Evolutionary conservation across 2,329 filamentous ascomycete genomes (phyloP).

Genomic region (Dothidotthia symphoricarpi): DNA sequence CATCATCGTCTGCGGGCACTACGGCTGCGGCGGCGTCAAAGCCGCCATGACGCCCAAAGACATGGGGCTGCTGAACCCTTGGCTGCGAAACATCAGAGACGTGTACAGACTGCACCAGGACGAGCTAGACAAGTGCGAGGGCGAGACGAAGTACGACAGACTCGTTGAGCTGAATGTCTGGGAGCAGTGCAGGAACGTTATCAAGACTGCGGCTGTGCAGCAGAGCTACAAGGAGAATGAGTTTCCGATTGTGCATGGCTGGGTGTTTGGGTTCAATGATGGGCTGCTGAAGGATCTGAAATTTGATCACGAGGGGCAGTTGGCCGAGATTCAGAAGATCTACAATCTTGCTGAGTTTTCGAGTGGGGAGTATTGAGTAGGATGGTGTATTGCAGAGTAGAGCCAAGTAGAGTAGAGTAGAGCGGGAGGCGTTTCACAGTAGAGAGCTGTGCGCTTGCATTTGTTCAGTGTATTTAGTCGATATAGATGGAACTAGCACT

Average conservation of each 20-base stretch:
- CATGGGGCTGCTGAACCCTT: conserved; percentile 69
- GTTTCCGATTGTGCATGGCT: conserved; percentile 70
- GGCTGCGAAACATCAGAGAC: conserved; percentile 72
- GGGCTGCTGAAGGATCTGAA: conserved; percentile 65
- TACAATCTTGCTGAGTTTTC: conserved; percentile 49
- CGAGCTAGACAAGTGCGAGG: conserved; percentile 57
- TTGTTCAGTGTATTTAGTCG: too few relatives aligned
- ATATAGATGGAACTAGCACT: too few relatives aligned
- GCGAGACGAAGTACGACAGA: conserved; percentile 33
- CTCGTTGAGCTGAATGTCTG: conserved; percentile 42
- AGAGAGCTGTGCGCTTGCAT: too few relatives aligned
- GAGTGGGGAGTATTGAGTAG: neutral
- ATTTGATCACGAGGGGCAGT: conserved; percentile 59
- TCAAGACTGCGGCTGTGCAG: conserved; percentile 55
- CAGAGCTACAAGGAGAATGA: conserved; percentile 60
- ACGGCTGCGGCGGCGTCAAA: conserved; percentile 64
- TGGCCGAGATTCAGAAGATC: conserved; percentile 62
- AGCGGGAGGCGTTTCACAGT: neutral
- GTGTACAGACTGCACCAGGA: conserved; percentile 69
- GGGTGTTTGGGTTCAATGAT: conserved; percentile 69
- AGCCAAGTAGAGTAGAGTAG: neutral
- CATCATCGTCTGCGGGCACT: conserved; percentile 69
- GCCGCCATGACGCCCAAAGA: conserved; percentile 65
- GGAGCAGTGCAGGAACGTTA: conserved; percentile 41
- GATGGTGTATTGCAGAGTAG: conserved; percentile 5